These are phyloP conservation scores for Bassia scoparia DNA, from an alignment of 148 eudicot species.

Conservation along the genomic window DNA sequence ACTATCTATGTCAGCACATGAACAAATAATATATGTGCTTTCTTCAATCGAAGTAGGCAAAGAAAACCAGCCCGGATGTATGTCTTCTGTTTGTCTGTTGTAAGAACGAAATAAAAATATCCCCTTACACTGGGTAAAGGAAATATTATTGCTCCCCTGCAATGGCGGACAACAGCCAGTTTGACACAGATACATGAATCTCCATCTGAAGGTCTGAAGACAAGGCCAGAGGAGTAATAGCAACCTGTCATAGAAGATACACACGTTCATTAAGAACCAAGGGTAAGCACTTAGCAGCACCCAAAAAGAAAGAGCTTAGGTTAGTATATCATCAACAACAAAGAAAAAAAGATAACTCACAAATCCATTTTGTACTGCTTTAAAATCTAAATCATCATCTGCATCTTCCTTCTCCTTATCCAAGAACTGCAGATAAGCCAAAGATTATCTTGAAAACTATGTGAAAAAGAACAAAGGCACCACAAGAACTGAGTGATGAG, in stretches of 20 bases:
- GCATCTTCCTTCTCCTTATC: conserved; percentile 55
- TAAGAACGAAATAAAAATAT: not conserved
- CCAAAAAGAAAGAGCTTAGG: not conserved
- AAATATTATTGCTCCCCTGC: conserved; percentile 26
- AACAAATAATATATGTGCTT: conserved; percentile 21
- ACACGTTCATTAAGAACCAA: not conserved
- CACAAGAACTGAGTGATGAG: conserved; percentile 1
- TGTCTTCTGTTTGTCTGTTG: not conserved
- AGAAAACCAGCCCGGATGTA: not conserved
- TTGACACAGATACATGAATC: conserved; percentile 38
- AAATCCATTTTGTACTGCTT: conserved; percentile 79
- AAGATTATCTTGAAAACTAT: not conserved
- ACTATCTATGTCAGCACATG: conserved; percentile 17
- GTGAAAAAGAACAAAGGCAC: not conserved
- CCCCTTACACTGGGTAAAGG: not conserved
- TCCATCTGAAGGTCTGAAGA: conserved; percentile 32
- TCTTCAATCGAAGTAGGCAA: conserved; percentile 16
- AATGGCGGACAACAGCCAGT: conserved; percentile 37
- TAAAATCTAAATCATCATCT: conserved; percentile 79
- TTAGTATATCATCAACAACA: not conserved
- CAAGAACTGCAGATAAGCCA: conserved; percentile 45
- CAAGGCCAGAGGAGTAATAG: conserved; percentile 42
- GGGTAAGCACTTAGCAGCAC: not conserved
- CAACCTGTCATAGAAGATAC: conserved; percentile 29
- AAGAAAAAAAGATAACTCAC: conserved; percentile 36